Evolutionary conservation across 306 rosid species (phyloP).

Genomic region (Elaeagnus macrophylla): DNA sequence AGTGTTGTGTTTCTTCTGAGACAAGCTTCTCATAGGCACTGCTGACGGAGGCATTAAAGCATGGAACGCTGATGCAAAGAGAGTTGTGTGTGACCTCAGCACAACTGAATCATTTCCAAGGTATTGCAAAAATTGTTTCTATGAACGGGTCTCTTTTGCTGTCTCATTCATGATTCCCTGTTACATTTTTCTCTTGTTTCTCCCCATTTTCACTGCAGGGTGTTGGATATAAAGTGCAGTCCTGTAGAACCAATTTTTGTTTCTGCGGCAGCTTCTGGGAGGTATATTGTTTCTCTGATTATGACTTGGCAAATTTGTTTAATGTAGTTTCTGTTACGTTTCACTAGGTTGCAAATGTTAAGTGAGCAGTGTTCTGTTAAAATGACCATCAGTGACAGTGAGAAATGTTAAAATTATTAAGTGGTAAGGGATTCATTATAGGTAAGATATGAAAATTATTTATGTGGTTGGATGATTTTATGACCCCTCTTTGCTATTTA

Average conservation of each 20-base stretch:
- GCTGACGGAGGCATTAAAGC: constrained; percentile 89
- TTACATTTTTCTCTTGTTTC: constrained; percentile 10
- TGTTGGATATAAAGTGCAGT: constrained; percentile 93
- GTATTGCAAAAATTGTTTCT: constrained; percentile 29
- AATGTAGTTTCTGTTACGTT: neutral
- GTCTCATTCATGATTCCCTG: neutral
- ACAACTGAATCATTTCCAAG: constrained; percentile 77
- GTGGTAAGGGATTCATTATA: too few species aligned
- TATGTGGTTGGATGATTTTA: too few species aligned
- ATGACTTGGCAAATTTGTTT: neutral
- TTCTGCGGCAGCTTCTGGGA: constrained; percentile 84
- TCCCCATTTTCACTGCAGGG: constrained; percentile 34
- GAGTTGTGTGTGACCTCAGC: constrained; percentile 93
- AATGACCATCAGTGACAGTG: neutral
- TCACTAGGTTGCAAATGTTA: neutral
- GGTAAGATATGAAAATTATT: too few species aligned
- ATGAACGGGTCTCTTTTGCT: constrained; percentile 10
- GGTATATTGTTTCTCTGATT: constrained; percentile 38
- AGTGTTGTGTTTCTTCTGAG: constrained; percentile 30
- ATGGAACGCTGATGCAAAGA: constrained; percentile 94
- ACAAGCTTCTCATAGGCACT: constrained; percentile 94
- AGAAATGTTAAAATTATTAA: too few species aligned
- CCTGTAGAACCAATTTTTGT: constrained; percentile 93
- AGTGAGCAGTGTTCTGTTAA: constrained; percentile 8
- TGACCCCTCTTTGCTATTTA: too few species aligned